Percentiles rank a stretch among this genome's conserved stretches.
These are phyloP conservation scores for Quercus mongolica DNA, from an alignment of 306 rosid species.

Conservation along the genomic window DNA sequence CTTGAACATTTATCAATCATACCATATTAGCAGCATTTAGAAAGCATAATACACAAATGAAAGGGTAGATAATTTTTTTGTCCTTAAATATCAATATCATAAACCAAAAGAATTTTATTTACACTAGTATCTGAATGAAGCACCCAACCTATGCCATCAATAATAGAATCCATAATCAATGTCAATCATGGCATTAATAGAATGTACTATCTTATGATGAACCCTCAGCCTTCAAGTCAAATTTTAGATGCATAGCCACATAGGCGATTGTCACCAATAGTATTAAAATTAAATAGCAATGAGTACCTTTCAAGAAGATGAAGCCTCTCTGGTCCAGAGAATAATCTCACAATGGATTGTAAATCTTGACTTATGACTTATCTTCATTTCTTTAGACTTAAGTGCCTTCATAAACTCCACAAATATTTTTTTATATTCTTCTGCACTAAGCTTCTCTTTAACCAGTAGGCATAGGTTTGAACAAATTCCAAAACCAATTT, in stretches of 20 bases:
- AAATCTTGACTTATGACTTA: constrained; percentile 50
- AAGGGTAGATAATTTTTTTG: neutral
- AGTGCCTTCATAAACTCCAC: constrained; percentile 83
- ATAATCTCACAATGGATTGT: constrained; percentile 62
- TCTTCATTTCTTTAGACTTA: constrained; percentile 69
- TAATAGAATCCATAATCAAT: neutral
- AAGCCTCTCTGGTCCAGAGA: constrained; percentile 74
- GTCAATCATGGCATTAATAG: neutral
- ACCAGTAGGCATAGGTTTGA: constrained; percentile 49
- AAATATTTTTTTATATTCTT: constrained; percentile 64
- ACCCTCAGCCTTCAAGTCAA: neutral
- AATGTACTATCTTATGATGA: neutral
- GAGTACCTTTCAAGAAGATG: constrained; percentile 58
- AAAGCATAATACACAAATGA: neutral
- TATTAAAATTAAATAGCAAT: no score
- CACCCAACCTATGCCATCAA: constrained; percentile 2
- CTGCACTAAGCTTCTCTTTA: constrained; percentile 61
- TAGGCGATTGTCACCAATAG: no score
- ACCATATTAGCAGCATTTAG: neutral
- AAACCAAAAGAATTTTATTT: neutral
- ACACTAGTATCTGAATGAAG: neutral
- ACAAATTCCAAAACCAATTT: constrained; percentile 15
- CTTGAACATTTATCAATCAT: neutral
- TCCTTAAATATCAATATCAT: neutral
- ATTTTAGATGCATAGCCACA: neutral